These are phyloP conservation scores for Populus ilicifolia DNA, from an alignment of 345 rosid genomes.

Conservation along the genomic window DNA sequence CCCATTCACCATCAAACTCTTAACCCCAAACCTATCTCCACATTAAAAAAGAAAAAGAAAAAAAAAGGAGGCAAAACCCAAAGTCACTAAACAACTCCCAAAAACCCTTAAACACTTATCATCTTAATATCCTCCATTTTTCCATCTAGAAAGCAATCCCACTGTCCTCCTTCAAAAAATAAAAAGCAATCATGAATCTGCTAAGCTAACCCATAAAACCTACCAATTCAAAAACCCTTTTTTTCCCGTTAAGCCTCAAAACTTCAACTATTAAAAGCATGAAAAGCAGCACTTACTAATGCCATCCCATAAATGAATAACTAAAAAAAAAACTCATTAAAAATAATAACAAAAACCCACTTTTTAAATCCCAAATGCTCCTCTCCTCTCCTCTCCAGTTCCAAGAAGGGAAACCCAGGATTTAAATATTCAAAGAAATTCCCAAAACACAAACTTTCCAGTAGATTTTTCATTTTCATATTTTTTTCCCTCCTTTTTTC, in stretches of 20 bases:
- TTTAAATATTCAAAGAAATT: not conserved
- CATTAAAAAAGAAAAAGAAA: not conserved
- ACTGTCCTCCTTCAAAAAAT: not conserved
- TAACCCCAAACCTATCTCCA: not conserved
- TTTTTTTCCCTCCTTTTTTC: not conserved
- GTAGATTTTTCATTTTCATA: not conserved
- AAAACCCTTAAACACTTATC: not conserved
- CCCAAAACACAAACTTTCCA: not conserved
- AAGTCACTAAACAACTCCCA: not conserved
- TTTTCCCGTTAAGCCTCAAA: not conserved
- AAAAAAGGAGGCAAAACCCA: not conserved
- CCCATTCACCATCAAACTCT: constrained; percentile 40
- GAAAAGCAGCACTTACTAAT: too few relatives aligned
- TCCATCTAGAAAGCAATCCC: not conserved
- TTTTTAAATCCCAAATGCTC: too few relatives aligned
- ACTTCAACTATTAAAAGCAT: not conserved
- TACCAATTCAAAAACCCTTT: not conserved
- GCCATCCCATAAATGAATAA: too few relatives aligned
- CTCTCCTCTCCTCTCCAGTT: too few relatives aligned
- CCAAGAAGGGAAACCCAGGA: too few relatives aligned
- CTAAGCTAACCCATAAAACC: not conserved
- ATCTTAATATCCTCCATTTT: not conserved
- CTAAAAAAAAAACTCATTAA: too few relatives aligned
- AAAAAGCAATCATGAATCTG: not conserved
- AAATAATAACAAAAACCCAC: not conserved